Base-by-base conservation (phyloP, 352 stramenopile genomes). In the Phytophthora lateralis region DNA sequence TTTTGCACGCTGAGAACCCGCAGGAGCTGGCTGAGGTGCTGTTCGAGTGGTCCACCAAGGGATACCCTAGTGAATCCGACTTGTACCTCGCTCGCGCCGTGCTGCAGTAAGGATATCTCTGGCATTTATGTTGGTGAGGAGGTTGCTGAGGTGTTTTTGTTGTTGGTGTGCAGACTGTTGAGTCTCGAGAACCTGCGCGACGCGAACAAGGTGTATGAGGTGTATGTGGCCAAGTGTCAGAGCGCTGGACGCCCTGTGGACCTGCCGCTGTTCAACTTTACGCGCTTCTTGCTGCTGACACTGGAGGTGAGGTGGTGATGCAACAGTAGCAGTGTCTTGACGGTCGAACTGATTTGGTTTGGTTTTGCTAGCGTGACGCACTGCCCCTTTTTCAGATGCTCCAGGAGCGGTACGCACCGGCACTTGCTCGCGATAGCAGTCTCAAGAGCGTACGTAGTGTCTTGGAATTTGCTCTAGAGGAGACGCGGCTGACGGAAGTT, bases 101-200 rank as follows among this genome's bases (percentile, higher is more conserved):
- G 44, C 73, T 96, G 24, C 87, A 94, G 88, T 96, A 79, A 88
- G 21, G n/a, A 20, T 1, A 8, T 30, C 4, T 2, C 4, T 21
- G 20, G 3, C 32, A 20, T 56, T 45, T 35, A 17, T 42, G 51
- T 6, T 49, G 38, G 54, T 45, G 29, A 64, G 7, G 10, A 47
- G 11, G 3, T 24, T 46, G 4, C 41, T 63, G 12, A 60, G n/a
- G 4, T 60, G 34, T 60, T 34, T 58, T 35, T 52, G 17, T 45
- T 57, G 8, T 15, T 52, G 41, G 3, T 42, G 32, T 56, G 15
- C 47, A 95, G 87, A 61, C 51, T 96, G 21, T 39, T 92, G 52
- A 91, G 81, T 46, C 56, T 95, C 26, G 83, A 96, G 64, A 96
- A 96, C 62, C 57, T 96, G n/a, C 81, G 86, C 11, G 88, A 96